Evolutionary conservation across 257 asterid species (phyloP), one percentile per base, ranked within the genome.

Genomic region (Nicotiana undulata): DNA sequence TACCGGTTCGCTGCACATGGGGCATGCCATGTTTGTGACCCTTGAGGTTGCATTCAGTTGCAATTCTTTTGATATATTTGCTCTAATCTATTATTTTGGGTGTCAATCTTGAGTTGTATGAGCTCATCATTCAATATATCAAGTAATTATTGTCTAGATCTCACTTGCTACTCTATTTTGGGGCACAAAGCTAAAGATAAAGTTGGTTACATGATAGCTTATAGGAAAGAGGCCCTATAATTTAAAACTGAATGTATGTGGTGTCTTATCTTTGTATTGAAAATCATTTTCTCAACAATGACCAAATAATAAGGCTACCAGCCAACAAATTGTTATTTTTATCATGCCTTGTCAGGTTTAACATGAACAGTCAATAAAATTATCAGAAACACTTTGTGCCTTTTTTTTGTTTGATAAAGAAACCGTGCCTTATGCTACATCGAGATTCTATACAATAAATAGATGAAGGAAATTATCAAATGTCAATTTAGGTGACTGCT

Each of bases 1-100:
- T 79, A 95, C 99, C 24, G 99, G 99, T 77, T 95, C 99, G 6
- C 86, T 95, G 91, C 99, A 95, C 88, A 95, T 95, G 99, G 99
- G 99, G 58, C 99, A 95, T 85, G 98, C 99, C 26, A 95, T 95
- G 99, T 95, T 95, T 85, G 98, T 95, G 85, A 92, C 99, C 82
- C 98, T 95, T 81, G 99, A 95, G 99, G 99, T 95, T 84, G 72
- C 88, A 31, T 49, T 46, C 55, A 60, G 44, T 26, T 49, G 26
- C 24, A 46, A 58, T 46, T 49, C 44, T 49, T 46, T 49, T 74
- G 24, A 49, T 49, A 10, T n/a, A 40, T 17, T 65, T 55, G 58
- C 58, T 65, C 56, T 81, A 28, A 32, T 34, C 58, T 26, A 59
- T 78, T 32, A 44, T 56, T 56, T 51, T 15, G 58, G 49, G 12